These are phyloP conservation scores for Pichia thaimueangensis DNA, from an alignment of 805 yeast genomes.

Conservation along the genomic window DNA sequence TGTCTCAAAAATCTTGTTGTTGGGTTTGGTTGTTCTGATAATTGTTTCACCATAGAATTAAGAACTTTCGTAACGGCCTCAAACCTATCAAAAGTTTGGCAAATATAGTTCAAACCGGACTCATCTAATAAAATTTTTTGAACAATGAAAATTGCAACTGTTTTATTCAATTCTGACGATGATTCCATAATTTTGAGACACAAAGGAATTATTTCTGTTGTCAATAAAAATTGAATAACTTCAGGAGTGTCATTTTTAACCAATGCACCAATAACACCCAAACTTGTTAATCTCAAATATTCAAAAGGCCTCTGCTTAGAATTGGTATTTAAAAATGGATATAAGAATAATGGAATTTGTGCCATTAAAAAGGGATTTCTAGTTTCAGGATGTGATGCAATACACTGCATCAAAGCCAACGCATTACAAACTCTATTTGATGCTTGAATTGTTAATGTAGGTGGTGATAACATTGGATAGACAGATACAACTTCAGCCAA, in stretches of 20 bases:
- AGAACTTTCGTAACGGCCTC: conserved; percentile 89
- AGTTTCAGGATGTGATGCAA: conserved; percentile 91
- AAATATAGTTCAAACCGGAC: conserved; percentile 82
- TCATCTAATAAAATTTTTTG: conserved; percentile 91
- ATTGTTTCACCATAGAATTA: conserved; percentile 78
- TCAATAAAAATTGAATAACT: conserved; percentile 80
- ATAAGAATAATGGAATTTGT: conserved; percentile 84
- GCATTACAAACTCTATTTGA: conserved; percentile 95
- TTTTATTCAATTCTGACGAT: conserved; percentile 86
- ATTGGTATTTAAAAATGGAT: conserved; percentile 89
- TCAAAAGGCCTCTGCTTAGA: conserved; percentile 91
- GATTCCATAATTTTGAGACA: conserved; percentile 94
- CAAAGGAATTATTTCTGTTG: conserved; percentile 95
- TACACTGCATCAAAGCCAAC: conserved; percentile 88
- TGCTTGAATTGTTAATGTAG: conserved; percentile 74
- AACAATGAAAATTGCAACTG: conserved; percentile 93
- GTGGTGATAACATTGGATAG: conserved; percentile 85
- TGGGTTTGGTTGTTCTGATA: conserved; percentile 64
- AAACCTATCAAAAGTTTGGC: conserved; percentile 92
- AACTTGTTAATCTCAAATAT: conserved; percentile 82
- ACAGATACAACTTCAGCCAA: conserved; percentile 86
- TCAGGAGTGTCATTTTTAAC: conserved; percentile 95
- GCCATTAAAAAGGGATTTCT: conserved; percentile 80
- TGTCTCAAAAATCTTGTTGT: conserved; percentile 86
- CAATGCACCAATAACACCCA: conserved; percentile 95